Evolutionary conservation across 164 flowering plant species (phyloP), one percentile per base, ranked within the genome.

Genomic region (Brasenia schreberi): DNA sequence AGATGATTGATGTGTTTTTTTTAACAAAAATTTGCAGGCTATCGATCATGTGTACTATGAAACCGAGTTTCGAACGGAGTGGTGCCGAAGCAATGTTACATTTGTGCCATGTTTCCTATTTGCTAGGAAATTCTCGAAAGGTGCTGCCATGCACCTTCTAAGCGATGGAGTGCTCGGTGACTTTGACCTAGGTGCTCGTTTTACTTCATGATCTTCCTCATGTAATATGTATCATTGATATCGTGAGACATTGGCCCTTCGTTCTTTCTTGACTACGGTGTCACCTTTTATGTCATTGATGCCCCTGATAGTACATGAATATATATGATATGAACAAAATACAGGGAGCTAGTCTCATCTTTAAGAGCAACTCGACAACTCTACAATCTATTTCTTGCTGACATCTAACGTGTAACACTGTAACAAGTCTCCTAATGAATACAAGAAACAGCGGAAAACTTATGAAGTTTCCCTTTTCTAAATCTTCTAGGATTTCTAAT

Each of bases 111-210:
- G 98, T 67, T 92, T 87, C 73, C 69, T 92, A 11, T 88, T 90
- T 66, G 96, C 94, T 4, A 88, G 98, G 78, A 92, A 92, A 80
- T 92, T 89, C 73, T 84, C 98, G 17, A 74, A 71, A 18, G 88
- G 87, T 65, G 96, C 91, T 64, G 98, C 95, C 9, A 85, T 89
- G 89, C 93, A 93, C 44, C 83, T 92, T 68, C 67, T 92, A 78
- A 77, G 84, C 11, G 85, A 82, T 42, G 92, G 92, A 61, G 72
- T 81, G 33, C 67, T 85, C 18, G 82, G 80, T 62, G 71, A 76
- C 45, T 78, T 77, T 43, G 77, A 77, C 63, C 65, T 75, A 27
- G 5, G 80, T 60, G 45, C 72, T 5, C 52, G 80, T 49, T 45
- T 79, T 42, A 23, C 62, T 9, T 19, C 63, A 4, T 60, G 53